Percentiles rank a stretch among this genome's conserved stretches.
Conservation (phyloP, 306 rosid species). For the Medicago lupulina region DNA sequence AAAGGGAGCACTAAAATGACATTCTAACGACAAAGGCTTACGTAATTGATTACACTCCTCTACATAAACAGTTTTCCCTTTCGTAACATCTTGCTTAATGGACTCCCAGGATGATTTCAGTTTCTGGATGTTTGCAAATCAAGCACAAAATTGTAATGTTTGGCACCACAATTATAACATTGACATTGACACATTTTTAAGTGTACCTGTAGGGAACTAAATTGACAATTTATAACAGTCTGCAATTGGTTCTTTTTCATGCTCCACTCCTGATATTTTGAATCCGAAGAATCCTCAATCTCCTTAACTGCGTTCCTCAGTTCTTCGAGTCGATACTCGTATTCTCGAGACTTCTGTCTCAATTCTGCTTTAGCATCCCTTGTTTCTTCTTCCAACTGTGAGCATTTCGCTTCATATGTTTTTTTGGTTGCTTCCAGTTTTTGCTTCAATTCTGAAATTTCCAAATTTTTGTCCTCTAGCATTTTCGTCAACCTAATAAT, state of each 20-base stretch:
- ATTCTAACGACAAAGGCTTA: constrained; percentile 34
- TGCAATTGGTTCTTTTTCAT: constrained; percentile 38
- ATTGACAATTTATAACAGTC: constrained; percentile 37
- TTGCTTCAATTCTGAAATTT: constrained; percentile 57
- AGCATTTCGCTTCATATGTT: constrained; percentile 52
- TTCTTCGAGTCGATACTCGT: constrained; percentile 59
- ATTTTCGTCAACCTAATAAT: constrained; percentile 54
- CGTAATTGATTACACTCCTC: constrained; percentile 49
- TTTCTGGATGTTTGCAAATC: constrained; percentile 47
- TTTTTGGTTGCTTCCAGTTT: constrained; percentile 58
- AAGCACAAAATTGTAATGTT: constrained; percentile 41
- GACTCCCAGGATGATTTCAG: constrained; percentile 53
- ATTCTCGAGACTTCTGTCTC: constrained; percentile 59
- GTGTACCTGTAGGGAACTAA: constrained; percentile 50
- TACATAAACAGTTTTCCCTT: constrained; percentile 42
- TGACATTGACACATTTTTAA: constrained; percentile 39
- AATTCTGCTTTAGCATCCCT: constrained; percentile 49
- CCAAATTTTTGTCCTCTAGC: constrained; percentile 53
- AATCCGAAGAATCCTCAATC: constrained; percentile 40
- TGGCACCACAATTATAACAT: constrained; percentile 37
- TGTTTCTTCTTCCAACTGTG: constrained; percentile 55
- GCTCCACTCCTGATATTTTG: constrained; percentile 49
- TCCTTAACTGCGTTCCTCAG: constrained; percentile 42
- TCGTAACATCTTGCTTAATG: constrained; percentile 43
- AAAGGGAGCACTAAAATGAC: constrained; percentile 1